Base-by-base conservation (phyloP, 371 early-diverging fungal species). In the Quaeritorhiza haematococci region DNA sequence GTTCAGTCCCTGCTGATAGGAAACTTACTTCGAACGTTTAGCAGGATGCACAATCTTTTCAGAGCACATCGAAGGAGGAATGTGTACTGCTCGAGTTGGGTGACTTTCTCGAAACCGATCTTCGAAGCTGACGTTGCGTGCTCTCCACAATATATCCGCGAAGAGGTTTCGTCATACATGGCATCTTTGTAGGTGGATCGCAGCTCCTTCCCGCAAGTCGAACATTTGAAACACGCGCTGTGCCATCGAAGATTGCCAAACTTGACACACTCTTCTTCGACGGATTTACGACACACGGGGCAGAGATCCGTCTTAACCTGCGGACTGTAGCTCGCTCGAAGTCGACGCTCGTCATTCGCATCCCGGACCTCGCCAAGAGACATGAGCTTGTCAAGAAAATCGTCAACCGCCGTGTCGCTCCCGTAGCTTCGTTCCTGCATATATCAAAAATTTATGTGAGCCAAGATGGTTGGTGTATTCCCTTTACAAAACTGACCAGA, bases 81-180 rank as follows among this genome's bases (percentile, higher is more conserved):
- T 13, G 89, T 85, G 61, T 91, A 96, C 66, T 95, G 93, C 54
- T 91, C 83, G 13, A 96, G 78, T 62, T 88, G 87, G n/a, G 94
- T 84, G 3, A 93, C 85, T 58, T 80, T 75, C 59, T 82, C 78
- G 47, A 92, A 87, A 33, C 66, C 78, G 17, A 58, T 66, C 21
- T 49, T 62, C 38, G 54, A 60, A 35, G 80, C 75, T 48, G 80
- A 76, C 19, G 63, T 77, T 0, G 85, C 79, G 5, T 78, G 75
- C 27, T 45, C 30, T 13, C 19, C 13, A 19, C 38, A 38, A 38
- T 13, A 38, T 38, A 38, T 38, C 1, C 21, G 43, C 23, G 10
- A 13, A 6, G 23, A 6, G 46, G 7, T 6, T 21, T 46, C 46
- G 8, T 23, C 19, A 27, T 19, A 46, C 7, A 46, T 8, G 8